Base-by-base conservation (phyloP, 768 basidiomycete genomes). In the Amanita inopinata region DNA sequence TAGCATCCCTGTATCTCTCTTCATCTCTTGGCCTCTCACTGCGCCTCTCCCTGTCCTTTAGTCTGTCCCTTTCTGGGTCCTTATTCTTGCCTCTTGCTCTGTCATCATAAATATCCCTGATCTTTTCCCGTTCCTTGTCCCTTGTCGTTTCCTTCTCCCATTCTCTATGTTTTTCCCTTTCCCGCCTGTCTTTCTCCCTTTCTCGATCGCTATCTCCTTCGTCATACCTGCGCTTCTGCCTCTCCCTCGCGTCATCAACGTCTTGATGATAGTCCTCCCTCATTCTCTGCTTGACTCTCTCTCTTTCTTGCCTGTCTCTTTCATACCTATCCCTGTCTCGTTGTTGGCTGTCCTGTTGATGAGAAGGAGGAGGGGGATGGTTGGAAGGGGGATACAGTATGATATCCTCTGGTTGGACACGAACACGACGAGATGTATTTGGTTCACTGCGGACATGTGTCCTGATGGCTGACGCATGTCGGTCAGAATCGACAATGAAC, bases 21-120 rank as follows among this genome's bases (percentile, higher is more conserved):
- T 43, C 50, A 38, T 56, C 61, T 24, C 47, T 53, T 41, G 53
- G 53, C 49, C 45, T 51, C 45, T 56, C 49, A 36, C 25, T 37
- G 37, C 46, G 40, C 17, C 35, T 33, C 27, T 50, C 37, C n/a
- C 22, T 40, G 5, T 46, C 38, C 40, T 22, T 38, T 28, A 38
- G 40, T 27, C 27, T n/a, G 8, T 44, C 4, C 39, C 36, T 39
- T 18, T 38, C 33, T 27, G 42, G 23, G 4, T 40, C 27, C 42
- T 34, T 45, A 31, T 47, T 19, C 15, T 46, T 27, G 31, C 7
- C 35, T 43, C 27, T 40, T 46, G 27, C 22, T 31, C 36, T 46
- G 18, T 35, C 45, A n/a, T n/a, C n/a, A n/a, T n/a, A n/a, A n/a
- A n/a, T n/a, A n/a, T n/a, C n/a, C 48, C 18, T 30, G 42, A 24